Base-by-base conservation (phyloP, 768 basidiomycete species). In the Amanita rubescens region DNA sequence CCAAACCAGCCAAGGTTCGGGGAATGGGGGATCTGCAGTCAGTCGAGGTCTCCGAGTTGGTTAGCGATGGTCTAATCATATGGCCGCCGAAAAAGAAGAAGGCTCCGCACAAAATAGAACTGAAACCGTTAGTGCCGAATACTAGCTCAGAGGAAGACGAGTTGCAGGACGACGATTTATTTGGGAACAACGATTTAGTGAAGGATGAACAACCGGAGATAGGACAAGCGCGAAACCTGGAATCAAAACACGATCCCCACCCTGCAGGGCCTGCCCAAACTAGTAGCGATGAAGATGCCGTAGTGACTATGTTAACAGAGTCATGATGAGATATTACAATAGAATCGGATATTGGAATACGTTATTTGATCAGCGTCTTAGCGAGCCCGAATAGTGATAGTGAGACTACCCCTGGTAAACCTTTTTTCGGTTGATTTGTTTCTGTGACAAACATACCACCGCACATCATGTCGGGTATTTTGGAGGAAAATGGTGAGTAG, bases 1-100 rank as follows among this genome's bases (percentile, higher is more conserved):
- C 75, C 9, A 55, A 62, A 56, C 71, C 73, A 9, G 69, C 71
- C 27, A 71, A 70, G 58, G 59, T 72, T 19, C 63, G 67, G 24
- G 67, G 67, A 33, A 60, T 79, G 54, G 71, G 70, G 20, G 73
- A 80, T 62, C 66, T 86, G 11, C 64, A 74, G 54, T 80, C 82
- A 27, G 67, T 53, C 1, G 61, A 71, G 53, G 69, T 82, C 25
- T 79, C 82, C 38, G 63, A 71, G 49, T 64, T 77, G 62, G 67
- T 75, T 24, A 66, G 70, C 42, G 63, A 71, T 5, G 82, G 82
- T 8, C 57, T 86, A 54, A 72, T 75, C 20, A 65, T 86, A 10
- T 81, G 77, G 76, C 44, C 55, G 24, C n/a, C 49, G 24, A 34
- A 24, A 60, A 59, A 37, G 44, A 53, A 11, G 17, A 45, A 12